A percentile compares a stretch with the other conserved stretches of the same genome.
Evolutionary conservation across 2,329 filamentous ascomycete species (phyloP).

Genomic region (Sodiomyces alkalinus): DNA sequence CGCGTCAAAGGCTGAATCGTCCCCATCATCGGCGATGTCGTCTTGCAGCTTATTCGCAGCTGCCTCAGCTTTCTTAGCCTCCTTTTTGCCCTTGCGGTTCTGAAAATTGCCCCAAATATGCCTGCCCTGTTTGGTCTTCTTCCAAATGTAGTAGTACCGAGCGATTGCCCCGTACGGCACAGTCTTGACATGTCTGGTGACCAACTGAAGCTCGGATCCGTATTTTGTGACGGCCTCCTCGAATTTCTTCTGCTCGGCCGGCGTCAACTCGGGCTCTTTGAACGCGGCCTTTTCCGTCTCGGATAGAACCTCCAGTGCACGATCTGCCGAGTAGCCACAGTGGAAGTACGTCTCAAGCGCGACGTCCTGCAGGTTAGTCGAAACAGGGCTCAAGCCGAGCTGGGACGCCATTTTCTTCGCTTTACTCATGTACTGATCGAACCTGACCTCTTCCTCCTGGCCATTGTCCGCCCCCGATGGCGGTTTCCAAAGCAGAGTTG

Average conservation of each 20-base stretch:
- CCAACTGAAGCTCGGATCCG: conserved; percentile 74
- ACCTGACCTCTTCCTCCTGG: conserved; percentile 41
- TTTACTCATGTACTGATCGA: conserved; percentile 58
- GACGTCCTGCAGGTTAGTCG: conserved; percentile 78
- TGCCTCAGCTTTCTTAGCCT: conserved; percentile 58
- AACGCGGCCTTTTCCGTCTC: conserved; percentile 56
- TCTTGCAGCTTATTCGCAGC: conserved; percentile 66
- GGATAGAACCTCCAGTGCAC: conserved; percentile 54
- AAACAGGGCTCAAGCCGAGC: conserved; percentile 57
- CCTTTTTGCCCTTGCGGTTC: conserved; percentile 80
- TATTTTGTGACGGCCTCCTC: conserved; percentile 83
- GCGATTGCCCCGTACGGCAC: conserved; percentile 69
- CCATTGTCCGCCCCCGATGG: conserved; percentile 41
- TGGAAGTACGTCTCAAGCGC: conserved; percentile 60
- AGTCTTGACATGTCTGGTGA: conserved; percentile 75
- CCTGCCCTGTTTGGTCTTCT: conserved; percentile 74
- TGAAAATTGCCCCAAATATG: conserved; percentile 84
- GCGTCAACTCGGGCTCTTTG: conserved; percentile 68
- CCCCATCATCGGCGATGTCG: conserved; percentile 80
- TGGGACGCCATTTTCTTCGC: conserved; percentile 48
- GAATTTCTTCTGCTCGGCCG: conserved; percentile 74
- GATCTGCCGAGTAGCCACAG: conserved; percentile 54
- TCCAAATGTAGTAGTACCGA: conserved; percentile 95
- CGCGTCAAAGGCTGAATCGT: conserved; percentile 91
- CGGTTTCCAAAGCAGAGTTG: conserved; percentile 66